A percentile compares a stretch with the other conserved stretches of the same genome.
These are phyloP conservation scores for Gymnopilus dilepis DNA, from an alignment of 768 basidiomycete species.

Conservation along the genomic window DNA sequence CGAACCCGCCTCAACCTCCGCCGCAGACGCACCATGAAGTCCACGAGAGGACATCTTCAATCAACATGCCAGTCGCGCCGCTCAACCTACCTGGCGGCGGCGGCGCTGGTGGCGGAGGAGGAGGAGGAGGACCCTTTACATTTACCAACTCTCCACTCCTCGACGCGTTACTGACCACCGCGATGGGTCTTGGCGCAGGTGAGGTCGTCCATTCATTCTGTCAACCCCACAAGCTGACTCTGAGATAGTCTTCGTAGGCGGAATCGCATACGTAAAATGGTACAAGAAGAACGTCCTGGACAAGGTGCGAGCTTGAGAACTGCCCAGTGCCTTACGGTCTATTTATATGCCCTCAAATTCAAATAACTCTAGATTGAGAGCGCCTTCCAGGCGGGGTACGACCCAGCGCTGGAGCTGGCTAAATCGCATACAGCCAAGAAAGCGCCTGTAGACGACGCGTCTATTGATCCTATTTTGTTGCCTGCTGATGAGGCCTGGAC, in stretches of 20 bases:
- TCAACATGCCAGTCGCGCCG: constrained; percentile 34
- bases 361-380: constrained; percentile 64
- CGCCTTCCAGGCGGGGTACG: constrained; percentile 82
- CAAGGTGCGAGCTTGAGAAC: constrained; percentile 55
- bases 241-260: constrained; percentile 65
- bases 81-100: constrained; percentile 51
- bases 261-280: constrained; percentile 74
- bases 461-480: constrained; percentile 23
- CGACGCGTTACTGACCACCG: constrained; percentile 63
- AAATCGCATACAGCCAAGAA: constrained; percentile 47
- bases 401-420: constrained; percentile 79
- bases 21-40: constrained; percentile 43
- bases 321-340: not conserved
- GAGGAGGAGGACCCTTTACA: constrained; percentile 41
- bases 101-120: constrained; percentile 40
- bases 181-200: constrained; percentile 68
- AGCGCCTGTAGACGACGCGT: constrained; percentile 34
- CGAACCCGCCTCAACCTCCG: constrained; percentile 23
- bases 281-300: constrained; percentile 84
- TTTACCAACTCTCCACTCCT: constrained; percentile 48
- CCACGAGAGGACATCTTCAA: constrained; percentile 43
- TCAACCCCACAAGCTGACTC: not conserved
- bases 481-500: constrained; percentile 52
- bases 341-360: constrained; percentile 10
- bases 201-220: constrained; percentile 24